phyloP scores from a whole-genome alignment of 208 protist genomes.

The Jaenimonas drosophilae region DNA sequence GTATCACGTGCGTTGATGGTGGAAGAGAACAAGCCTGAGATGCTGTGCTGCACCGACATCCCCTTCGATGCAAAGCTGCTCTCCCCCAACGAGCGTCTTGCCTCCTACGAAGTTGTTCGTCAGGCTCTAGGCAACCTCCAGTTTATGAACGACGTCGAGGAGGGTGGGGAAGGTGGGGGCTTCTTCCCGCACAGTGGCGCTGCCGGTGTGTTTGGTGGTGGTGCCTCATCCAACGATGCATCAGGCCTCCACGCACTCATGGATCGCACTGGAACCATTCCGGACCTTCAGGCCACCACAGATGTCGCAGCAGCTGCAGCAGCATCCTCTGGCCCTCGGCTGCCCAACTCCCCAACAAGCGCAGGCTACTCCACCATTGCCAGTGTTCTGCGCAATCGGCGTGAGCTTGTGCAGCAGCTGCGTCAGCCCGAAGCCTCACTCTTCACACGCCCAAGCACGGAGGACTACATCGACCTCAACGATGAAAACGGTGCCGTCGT shows the following conservation, averaged over 20 bases:
- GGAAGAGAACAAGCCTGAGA: constrained; percentile 42
- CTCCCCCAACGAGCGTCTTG: constrained; percentile 41
- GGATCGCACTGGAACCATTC: background rate
- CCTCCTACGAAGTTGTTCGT: constrained; percentile 13
- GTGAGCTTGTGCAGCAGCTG: constrained; percentile 15
- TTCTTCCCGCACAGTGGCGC: too few species aligned
- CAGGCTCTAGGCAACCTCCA: background rate
- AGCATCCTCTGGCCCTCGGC: background rate
- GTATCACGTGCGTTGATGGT: constrained; percentile 54
- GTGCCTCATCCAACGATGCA: background rate
- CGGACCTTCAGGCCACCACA: background rate
- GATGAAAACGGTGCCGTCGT: constrained; percentile 55
- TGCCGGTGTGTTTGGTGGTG: background rate
- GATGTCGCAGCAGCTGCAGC: background rate
- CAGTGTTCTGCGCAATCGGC: background rate
- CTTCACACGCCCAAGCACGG: constrained; percentile 52
- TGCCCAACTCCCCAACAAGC: background rate
- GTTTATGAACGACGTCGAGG: too few species aligned
- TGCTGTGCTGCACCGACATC: constrained; percentile 27
- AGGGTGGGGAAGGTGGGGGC: too few species aligned
- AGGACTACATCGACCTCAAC: constrained; percentile 53
- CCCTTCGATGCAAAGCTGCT: constrained; percentile 57
- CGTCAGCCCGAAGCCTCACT: constrained; percentile 11
- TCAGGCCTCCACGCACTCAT: too few species aligned
- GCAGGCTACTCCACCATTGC: too few species aligned